phyloP scores from a whole-genome alignment of 805 yeast species.

The Kuraishia cidri region DNA sequence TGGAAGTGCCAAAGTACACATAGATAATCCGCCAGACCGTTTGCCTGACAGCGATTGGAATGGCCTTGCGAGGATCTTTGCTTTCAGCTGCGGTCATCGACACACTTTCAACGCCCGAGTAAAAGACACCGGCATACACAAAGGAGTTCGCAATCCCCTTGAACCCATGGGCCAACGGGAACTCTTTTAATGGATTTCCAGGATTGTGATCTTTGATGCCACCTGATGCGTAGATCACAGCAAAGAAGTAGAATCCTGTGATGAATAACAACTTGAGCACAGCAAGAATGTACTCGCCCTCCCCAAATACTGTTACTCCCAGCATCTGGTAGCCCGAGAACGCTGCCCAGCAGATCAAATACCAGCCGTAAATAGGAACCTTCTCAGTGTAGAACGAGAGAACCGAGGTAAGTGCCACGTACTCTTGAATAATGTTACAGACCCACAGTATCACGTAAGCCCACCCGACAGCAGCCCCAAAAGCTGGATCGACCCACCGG shows the following conservation, averaged over 20 bases:
- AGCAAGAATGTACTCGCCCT: slow-evolving; percentile 44
- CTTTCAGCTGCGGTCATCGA: slow-evolving; percentile 51
- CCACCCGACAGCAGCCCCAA: slow-evolving; percentile 49
- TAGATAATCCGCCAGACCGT: slow-evolving; percentile 44
- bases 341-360: slow-evolving; percentile 37
- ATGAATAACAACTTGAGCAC: slow-evolving; percentile 36
- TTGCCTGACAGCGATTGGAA: slow-evolving; percentile 46
- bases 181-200: slow-evolving; percentile 18
- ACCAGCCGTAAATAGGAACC: slow-evolving; percentile 45
- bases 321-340: slow-evolving; percentile 38
- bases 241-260: slow-evolving; percentile 37
- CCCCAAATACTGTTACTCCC: slow-evolving; percentile 46
- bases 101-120: slow-evolving; percentile 46
- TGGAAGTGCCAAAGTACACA: slow-evolving; percentile 43
- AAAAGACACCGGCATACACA: slow-evolving; percentile 49
- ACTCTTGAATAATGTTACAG: slow-evolving; percentile 21
- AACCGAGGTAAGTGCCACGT: slow-evolving; percentile 38
- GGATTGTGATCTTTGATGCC: slow-evolving; percentile 18
- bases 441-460: slow-evolving; percentile 36
- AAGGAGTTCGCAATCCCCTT: slow-evolving; percentile 47
- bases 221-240: slow-evolving; percentile 32
- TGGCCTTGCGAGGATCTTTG: slow-evolving; percentile 39
- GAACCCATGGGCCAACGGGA: slow-evolving; percentile 33
- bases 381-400: slow-evolving; percentile 39
- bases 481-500: slow-evolving; percentile 42